Conservation (phyloP, 139 green algal genomes). For the Asterochloris sp. region DNA sequence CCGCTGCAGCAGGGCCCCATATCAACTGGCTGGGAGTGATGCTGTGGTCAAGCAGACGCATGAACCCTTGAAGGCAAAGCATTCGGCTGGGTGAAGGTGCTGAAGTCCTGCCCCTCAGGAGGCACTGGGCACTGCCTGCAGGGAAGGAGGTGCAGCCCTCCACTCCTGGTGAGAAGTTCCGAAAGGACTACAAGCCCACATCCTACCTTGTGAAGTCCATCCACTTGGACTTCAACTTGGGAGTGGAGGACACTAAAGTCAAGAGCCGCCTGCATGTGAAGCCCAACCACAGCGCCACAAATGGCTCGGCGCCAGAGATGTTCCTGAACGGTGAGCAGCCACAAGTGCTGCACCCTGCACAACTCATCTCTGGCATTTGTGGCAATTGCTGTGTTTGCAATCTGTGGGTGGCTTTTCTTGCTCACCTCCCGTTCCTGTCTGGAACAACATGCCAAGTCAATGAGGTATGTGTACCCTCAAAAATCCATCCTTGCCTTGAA, state of each 20-base stretch:
- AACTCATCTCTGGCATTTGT: not conserved
- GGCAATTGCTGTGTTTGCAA: not conserved
- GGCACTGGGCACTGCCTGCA: not conserved
- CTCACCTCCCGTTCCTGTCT: not conserved
- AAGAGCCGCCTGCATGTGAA: slow-evolving; percentile 39
- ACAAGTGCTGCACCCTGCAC: not conserved
- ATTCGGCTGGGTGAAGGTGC: too few relatives aligned
- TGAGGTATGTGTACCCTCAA: not conserved
- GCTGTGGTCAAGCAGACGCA: too few relatives aligned
- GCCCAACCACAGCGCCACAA: slow-evolving; percentile 46
- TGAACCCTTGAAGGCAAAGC: too few relatives aligned
- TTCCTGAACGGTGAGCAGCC: slow-evolving; percentile 15
- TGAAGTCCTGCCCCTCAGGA: too few relatives aligned
- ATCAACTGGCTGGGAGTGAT: too few relatives aligned
- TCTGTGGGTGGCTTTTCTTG: not conserved
- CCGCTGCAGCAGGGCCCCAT: too few relatives aligned
- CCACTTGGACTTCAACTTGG: slow-evolving; percentile 71
- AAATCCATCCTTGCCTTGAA: not conserved
- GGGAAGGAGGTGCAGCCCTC: slow-evolving; percentile 18
- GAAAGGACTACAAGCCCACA: slow-evolving; percentile 74
- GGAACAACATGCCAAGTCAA: not conserved
- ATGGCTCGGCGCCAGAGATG: slow-evolving; percentile 11
- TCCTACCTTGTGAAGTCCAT: slow-evolving; percentile 71
- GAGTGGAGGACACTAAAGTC: slow-evolving; percentile 73
- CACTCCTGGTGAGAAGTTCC: slow-evolving; percentile 25